Conservation (phyloP, 148 eudicot species). For the Vaccinium vitisidaea region DNA sequence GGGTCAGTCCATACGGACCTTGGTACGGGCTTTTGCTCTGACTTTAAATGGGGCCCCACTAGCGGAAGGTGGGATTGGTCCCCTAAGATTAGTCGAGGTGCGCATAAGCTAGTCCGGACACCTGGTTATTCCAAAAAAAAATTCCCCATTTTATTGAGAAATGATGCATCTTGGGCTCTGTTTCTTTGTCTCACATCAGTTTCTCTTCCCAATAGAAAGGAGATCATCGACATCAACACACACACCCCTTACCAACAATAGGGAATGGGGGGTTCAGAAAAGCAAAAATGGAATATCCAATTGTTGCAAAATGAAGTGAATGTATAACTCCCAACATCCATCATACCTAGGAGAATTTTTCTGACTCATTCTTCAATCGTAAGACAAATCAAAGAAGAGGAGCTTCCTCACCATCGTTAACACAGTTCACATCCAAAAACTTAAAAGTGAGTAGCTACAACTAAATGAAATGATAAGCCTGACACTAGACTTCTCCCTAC, state of each 20-base stretch:
- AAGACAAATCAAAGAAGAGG: background rate
- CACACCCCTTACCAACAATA: background rate
- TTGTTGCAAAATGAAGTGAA: background rate
- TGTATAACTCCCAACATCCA: background rate
- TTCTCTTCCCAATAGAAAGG: background rate
- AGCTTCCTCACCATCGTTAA: background rate
- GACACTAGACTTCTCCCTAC: background rate
- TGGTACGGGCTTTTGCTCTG: too few species aligned
- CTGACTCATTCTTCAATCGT: background rate
- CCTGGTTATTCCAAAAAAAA: too few species aligned
- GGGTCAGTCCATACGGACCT: too few species aligned
- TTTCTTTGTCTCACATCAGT: background rate
- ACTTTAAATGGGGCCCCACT: too few species aligned
- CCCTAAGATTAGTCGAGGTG: too few species aligned
- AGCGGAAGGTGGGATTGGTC: too few species aligned
- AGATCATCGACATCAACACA: background rate
- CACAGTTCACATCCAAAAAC: background rate
- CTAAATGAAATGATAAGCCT: background rate
- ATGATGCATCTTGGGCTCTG: background rate
- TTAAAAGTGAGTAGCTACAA: background rate
- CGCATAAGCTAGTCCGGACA: too few species aligned
- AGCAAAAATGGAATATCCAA: background rate
- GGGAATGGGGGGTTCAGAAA: background rate
- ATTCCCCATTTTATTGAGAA: background rate
- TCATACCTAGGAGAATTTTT: background rate